Percentiles rank a stretch among this genome's conserved stretches.
Conservation (phyloP, 2,329 filamentous ascomycete species). For the Phialophora tarda region DNA sequence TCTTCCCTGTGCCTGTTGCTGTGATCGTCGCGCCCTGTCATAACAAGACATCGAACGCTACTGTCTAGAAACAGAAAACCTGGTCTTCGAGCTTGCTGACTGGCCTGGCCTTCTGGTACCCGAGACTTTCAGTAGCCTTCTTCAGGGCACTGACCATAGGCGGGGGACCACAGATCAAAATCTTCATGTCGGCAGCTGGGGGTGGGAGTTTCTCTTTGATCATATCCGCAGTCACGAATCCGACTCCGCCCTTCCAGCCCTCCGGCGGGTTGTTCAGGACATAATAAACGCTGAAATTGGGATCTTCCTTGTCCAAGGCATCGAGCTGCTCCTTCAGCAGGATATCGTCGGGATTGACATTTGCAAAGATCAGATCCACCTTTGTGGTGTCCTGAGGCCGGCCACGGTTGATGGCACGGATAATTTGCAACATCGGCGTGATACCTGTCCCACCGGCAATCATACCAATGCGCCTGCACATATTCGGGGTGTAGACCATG, state of each 20-base stretch:
- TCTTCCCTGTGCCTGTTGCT: background rate
- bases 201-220: constrained; percentile 78
- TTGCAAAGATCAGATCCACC: constrained; percentile 95
- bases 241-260: constrained; percentile 88
- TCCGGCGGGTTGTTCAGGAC: constrained; percentile 95
- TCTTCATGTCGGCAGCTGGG: constrained; percentile 85
- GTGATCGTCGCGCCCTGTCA: background rate
- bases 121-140: constrained; percentile 87
- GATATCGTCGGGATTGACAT: constrained; percentile 91
- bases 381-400: constrained; percentile 78
- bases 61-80: constrained; percentile 85
- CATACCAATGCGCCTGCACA: constrained; percentile 97
- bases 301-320: constrained; percentile 74
- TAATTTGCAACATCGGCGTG: constrained; percentile 96
- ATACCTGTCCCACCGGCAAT: constrained; percentile 97
- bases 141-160: constrained; percentile 98
- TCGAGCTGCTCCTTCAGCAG: constrained; percentile 92
- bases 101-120: constrained; percentile 88
- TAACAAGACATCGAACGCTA: background rate
- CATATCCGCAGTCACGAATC: constrained; percentile 95
- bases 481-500: constrained; percentile 96
- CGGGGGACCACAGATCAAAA: constrained; percentile 91
- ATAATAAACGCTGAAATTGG: constrained; percentile 86
- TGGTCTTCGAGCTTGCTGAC: constrained; percentile 98
- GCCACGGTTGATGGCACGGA: constrained; percentile 85